phyloP scores from a whole-genome alignment of 2,329 filamentous ascomycete genomes.

The Aspergillus hiratsukae region DNA sequence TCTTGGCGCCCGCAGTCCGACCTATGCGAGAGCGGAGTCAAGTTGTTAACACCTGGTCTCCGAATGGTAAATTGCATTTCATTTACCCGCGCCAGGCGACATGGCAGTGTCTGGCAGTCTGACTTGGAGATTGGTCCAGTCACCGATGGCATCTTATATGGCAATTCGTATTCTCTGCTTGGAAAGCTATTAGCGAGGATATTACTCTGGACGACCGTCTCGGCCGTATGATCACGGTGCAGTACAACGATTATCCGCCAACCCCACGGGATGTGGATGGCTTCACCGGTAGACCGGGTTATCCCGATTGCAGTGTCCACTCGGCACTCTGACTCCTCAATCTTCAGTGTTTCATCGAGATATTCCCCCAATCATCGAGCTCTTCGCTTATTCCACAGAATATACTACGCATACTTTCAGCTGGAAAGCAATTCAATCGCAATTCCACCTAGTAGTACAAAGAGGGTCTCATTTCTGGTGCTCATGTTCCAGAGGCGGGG shows the following conservation, averaged over 20 bases:
- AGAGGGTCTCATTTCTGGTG: too few relatives aligned
- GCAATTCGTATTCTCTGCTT: neutral
- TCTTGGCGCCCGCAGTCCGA: neutral
- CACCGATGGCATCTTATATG: neutral
- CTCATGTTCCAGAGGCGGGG: too few relatives aligned
- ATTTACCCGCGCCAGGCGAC: neutral
- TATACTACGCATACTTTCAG: neutral
- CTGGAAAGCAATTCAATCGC: too few relatives aligned
- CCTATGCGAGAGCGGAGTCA: neutral
- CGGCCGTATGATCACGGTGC: neutral
- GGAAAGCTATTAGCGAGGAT: neutral
- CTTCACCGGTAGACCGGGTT: neutral
- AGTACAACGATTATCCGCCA: neutral
- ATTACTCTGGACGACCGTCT: neutral
- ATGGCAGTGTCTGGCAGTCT: neutral
- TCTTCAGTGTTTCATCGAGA: neutral
- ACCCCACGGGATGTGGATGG: constrained; percentile 10
- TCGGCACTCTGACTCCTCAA: neutral
- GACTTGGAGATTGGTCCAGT: neutral
- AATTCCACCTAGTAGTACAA: neutral
- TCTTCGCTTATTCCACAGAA: neutral
- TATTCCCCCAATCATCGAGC: neutral
- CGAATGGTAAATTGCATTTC: neutral
- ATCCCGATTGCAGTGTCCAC: neutral
- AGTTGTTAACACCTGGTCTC: neutral